A percentile compares a stretch with the other conserved stretches of the same genome.
Conservation (phyloP, 352 stramenopile species). For the Pythium coloratum region DNA sequence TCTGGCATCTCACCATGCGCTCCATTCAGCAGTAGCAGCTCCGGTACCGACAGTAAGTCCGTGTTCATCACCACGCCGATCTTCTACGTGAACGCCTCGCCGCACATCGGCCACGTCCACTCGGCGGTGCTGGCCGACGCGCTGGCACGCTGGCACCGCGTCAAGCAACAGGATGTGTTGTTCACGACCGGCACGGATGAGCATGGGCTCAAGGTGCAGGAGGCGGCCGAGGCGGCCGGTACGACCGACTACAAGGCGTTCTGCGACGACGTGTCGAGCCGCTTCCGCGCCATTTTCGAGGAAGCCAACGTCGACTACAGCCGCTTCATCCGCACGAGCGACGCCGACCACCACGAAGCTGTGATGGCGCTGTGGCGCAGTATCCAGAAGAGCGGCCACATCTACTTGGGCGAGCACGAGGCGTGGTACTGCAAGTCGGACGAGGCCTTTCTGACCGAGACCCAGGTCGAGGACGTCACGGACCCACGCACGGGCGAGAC, state of each 20-base stretch:
- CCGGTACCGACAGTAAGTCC: slow-evolving; percentile 9
- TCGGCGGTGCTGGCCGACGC: slow-evolving; percentile 92
- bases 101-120: slow-evolving; percentile 99
- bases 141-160: slow-evolving; percentile 72
- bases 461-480: slow-evolving; percentile 91
- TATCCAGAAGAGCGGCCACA: slow-evolving; percentile 90
- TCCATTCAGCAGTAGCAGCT: slow-evolving; percentile 9
- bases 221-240: slow-evolving; percentile 87
- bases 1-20: not conserved
- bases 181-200: slow-evolving; percentile 99
- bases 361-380: slow-evolving; percentile 92
- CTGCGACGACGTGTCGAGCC: slow-evolving; percentile 90
- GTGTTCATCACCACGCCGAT: slow-evolving; percentile 97
- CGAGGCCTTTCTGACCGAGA: slow-evolving; percentile 98
- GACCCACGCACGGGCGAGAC: slow-evolving; percentile 34
- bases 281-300: slow-evolving; percentile 90
- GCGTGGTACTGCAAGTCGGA: slow-evolving; percentile 99
- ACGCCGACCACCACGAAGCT: slow-evolving; percentile 89
- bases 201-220: slow-evolving; percentile 96
- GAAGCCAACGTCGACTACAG: slow-evolving; percentile 92
- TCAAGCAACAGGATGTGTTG: slow-evolving; percentile 64
- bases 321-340: slow-evolving; percentile 97
- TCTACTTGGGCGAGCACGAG: slow-evolving; percentile 97
- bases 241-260: slow-evolving; percentile 87
- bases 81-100: slow-evolving; percentile 99